Conservation (phyloP, 2,329 filamentous ascomycete genomes). For the Immersiporthe knoxdaviesiana region DNA sequence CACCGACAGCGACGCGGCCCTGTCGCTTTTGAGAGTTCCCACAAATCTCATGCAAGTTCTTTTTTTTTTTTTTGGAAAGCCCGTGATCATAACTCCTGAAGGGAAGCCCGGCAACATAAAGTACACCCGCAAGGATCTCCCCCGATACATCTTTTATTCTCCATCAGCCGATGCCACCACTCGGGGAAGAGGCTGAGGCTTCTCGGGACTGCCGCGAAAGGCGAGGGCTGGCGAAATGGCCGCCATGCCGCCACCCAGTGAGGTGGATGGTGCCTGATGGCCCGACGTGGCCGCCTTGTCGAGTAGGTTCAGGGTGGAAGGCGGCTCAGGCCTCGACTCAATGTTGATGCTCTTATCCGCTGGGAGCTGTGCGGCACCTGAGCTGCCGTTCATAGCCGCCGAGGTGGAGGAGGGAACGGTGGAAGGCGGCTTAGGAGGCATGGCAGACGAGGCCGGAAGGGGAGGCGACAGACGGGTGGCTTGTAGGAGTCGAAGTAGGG, state of each 20-base stretch:
- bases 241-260: constrained; percentile 34
- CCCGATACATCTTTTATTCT: constrained; percentile 13
- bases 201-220: constrained; percentile 66
- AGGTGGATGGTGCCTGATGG: constrained; percentile 37
- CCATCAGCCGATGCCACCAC: constrained; percentile 17
- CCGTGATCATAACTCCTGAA: constrained; percentile 8
- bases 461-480: background rate
- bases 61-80: too few species aligned
- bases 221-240: constrained; percentile 52
- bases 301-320: constrained; percentile 2
- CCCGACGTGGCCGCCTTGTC: constrained; percentile 28
- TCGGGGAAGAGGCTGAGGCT: constrained; percentile 43
- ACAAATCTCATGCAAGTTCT: background rate
- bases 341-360: background rate
- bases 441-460: background rate
- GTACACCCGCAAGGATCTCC: background rate
- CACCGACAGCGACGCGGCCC: background rate
- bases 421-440: background rate
- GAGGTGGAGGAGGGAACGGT: background rate
- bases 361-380: constrained; percentile 7
- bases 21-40: background rate
- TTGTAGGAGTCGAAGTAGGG: background rate
- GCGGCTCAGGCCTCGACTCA: constrained; percentile 13
- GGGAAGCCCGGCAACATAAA: background rate
- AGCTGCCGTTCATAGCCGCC: background rate